Percentiles rank a stretch among this genome's conserved stretches.
Evolutionary conservation across 108 stramenopile species (phyloP).

Genomic region (Nitzschia putrida): DNA sequence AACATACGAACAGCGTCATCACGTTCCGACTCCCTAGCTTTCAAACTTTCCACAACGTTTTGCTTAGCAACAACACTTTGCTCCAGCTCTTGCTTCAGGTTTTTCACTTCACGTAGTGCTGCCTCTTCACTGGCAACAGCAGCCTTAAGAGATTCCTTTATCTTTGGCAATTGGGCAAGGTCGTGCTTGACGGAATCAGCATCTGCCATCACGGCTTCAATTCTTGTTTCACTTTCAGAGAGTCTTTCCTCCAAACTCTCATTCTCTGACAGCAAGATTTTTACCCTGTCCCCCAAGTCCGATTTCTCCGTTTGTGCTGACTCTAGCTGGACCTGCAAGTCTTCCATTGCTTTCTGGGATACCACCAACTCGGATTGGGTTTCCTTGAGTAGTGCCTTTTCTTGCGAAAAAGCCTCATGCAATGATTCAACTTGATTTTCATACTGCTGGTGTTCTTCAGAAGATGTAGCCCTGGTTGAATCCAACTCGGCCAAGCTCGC

Average conservation of each 20-base stretch:
- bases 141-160: neutral
- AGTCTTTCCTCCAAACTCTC: neutral
- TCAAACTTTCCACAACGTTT: neutral
- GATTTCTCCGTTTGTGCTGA: too few species aligned
- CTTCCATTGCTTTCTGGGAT: too few species aligned
- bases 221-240: neutral
- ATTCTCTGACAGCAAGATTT: neutral
- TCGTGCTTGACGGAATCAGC: neutral
- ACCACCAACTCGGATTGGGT: too few species aligned
- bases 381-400: too few species aligned
- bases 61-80: neutral
- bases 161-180: neutral
- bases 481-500: neutral
- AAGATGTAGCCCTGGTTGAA: neutral
- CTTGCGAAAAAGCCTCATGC: too few species aligned
- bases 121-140: neutral
- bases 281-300: too few species aligned
- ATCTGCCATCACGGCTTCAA: neutral
- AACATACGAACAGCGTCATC: conserved; percentile 37
- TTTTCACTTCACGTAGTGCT: neutral
- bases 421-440: neutral
- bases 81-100: neutral
- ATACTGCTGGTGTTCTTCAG: neutral
- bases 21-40: conserved; percentile 30
- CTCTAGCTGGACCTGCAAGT: too few species aligned